Percentiles rank a stretch among this genome's conserved stretches.
Conservation (phyloP, 2,329 filamentous ascomycete genomes). For the Neospermospora avenae region DNA sequence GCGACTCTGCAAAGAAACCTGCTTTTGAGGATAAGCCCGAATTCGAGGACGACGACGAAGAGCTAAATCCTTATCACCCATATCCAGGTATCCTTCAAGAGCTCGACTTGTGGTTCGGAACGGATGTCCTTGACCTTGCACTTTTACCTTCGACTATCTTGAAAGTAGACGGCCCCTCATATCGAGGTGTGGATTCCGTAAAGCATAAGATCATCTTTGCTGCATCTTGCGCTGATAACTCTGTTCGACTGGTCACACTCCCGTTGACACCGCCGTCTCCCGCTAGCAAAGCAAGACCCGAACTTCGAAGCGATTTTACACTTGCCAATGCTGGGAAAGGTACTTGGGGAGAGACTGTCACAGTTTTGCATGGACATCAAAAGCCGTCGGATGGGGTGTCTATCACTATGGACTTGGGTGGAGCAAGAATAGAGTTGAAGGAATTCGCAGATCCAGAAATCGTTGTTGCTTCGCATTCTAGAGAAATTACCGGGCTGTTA, state of each 20-base stretch:
- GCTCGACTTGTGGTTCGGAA: slow-evolving; percentile 57
- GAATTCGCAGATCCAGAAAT: slow-evolving; percentile 39
- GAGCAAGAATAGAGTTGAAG: slow-evolving; percentile 29
- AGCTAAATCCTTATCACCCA: slow-evolving; percentile 33
- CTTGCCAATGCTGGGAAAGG: slow-evolving; percentile 56
- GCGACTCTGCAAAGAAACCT: slow-evolving; percentile 32
- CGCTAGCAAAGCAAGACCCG: slow-evolving; percentile 52
- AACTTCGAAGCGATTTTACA: slow-evolving; percentile 49
- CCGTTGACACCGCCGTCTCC: slow-evolving; percentile 61
- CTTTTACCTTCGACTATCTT: slow-evolving; percentile 50
- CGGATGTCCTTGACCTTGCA: slow-evolving; percentile 53
- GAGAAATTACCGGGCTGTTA: slow-evolving; percentile 56
- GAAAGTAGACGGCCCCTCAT: slow-evolving; percentile 47
- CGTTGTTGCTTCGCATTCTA: slow-evolving; percentile 58
- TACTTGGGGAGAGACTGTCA: slow-evolving; percentile 60
- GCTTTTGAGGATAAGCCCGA: slow-evolving; percentile 52
- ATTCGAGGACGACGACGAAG: slow-evolving; percentile 53
- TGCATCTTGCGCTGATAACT: slow-evolving; percentile 55
- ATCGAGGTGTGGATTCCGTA: slow-evolving; percentile 45
- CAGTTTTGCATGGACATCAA: slow-evolving; percentile 51
- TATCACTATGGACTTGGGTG: slow-evolving; percentile 42
- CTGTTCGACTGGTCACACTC: slow-evolving; percentile 55
- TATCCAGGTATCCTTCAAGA: slow-evolving; percentile 57
- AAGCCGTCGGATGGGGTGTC: slow-evolving; percentile 53
- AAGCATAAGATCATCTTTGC: slow-evolving; percentile 59